Conservation (phyloP, 139 green algal genomes). For the Coelastrella sp. region DNA sequence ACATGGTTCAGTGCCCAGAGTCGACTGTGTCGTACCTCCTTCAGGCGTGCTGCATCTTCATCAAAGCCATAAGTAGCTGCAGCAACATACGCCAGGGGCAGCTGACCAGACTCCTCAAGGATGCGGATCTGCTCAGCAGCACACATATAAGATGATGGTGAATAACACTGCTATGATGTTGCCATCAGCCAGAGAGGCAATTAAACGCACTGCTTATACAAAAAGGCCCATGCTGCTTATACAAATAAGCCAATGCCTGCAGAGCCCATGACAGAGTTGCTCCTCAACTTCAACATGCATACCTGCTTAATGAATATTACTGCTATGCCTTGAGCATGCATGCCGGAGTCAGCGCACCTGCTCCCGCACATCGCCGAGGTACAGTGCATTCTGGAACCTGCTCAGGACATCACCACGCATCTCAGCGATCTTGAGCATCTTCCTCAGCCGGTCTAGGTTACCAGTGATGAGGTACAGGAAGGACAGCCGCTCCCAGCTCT, state of each 20-base stretch:
- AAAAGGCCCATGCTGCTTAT: too few relatives aligned
- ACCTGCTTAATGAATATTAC: too few relatives aligned
- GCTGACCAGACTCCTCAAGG: slow-evolving; percentile 93
- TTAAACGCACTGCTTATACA: too few relatives aligned
- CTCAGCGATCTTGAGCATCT: slow-evolving; percentile 99
- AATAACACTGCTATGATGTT: not conserved
- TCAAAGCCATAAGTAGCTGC: slow-evolving; percentile 88
- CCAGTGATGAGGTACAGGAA: slow-evolving; percentile 99
- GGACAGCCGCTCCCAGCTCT: slow-evolving; percentile 97
- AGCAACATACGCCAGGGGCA: slow-evolving; percentile 92
- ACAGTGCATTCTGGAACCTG: slow-evolving; percentile 98
- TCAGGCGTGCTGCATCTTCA: slow-evolving; percentile 68
- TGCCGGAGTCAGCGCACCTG: slow-evolving; percentile 52
- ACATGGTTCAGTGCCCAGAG: not conserved
- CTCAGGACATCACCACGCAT: slow-evolving; percentile 95
- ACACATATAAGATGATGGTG: not conserved
- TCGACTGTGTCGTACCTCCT: slow-evolving; percentile 20
- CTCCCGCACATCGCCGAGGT: slow-evolving; percentile 93
- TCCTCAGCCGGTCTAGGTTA: slow-evolving; percentile 78
- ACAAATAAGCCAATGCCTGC: not conserved
- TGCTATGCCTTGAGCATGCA: not conserved
- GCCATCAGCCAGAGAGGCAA: too few relatives aligned
- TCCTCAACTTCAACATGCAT: not conserved
- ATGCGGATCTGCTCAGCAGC: slow-evolving; percentile 69
- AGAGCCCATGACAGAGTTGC: not conserved